A percentile compares a stretch with the other conserved stretches of the same genome.
Evolutionary conservation across 2,329 filamentous ascomycete genomes (phyloP).

Genomic region (Metarhizium robertsii): DNA sequence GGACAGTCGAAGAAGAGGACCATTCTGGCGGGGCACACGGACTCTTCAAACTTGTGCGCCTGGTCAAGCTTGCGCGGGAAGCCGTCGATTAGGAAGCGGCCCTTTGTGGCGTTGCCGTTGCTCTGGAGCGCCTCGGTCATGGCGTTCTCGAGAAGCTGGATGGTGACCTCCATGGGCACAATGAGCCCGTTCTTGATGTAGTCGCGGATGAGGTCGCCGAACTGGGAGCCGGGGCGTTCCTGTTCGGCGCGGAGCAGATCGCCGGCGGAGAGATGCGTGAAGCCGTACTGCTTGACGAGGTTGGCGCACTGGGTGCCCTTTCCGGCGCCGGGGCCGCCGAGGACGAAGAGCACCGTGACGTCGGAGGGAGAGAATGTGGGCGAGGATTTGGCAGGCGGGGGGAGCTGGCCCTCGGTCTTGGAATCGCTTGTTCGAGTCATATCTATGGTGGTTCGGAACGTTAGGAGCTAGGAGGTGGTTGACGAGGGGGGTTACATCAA

Average conservation of each 20-base stretch:
- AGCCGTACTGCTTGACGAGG: conserved; percentile 79
- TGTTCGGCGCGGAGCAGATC: conserved; percentile 93
- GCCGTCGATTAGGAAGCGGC: conserved; percentile 69
- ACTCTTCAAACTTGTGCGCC: conserved; percentile 84
- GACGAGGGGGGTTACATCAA: background rate
- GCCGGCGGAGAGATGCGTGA: conserved; percentile 87
- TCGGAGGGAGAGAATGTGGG: conserved; percentile 67
- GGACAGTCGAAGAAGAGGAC: conserved; percentile 94
- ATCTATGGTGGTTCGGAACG: conserved; percentile 17
- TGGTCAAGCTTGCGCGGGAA: conserved; percentile 98
- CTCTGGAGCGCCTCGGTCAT: conserved; percentile 63
- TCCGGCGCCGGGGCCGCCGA: conserved; percentile 89
- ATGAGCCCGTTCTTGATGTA: conserved; percentile 94
- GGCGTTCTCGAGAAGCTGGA: conserved; percentile 86
- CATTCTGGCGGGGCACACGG: conserved; percentile 73
- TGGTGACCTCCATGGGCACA: conserved; percentile 97
- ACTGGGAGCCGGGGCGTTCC: conserved; percentile 74
- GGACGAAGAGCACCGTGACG: conserved; percentile 91
- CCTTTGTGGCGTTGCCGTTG: conserved; percentile 34
- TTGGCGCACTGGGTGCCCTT: conserved; percentile 94
- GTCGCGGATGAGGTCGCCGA: conserved; percentile 83
- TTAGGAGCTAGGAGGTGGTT: background rate
- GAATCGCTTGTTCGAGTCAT: conserved; percentile 30
- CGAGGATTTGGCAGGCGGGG: conserved; percentile 40
- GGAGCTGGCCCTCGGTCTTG: conserved; percentile 32